Percentiles rank a stretch among this genome's conserved stretches.
Conservation (phyloP, 2,329 filamentous ascomycete genomes). For the Monosporascus sp. region DNA sequence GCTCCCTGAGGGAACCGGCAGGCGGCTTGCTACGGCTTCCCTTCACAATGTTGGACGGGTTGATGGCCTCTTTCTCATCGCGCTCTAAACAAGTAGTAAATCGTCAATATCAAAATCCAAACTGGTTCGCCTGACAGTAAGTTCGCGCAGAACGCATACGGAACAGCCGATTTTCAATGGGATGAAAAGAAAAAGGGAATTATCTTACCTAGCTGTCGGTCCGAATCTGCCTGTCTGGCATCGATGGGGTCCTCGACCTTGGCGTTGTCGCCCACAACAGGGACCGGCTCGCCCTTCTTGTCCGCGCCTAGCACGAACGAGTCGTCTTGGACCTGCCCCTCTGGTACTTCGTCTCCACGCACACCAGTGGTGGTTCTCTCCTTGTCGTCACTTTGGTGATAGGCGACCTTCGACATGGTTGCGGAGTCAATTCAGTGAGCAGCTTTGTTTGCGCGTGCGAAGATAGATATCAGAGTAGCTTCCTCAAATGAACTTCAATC, state of each 20-base stretch:
- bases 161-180: too few species aligned
- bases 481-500: too few species aligned
- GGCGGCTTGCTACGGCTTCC: slow-evolving; percentile 23
- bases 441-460: too few species aligned
- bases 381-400: too few species aligned
- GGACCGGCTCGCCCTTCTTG: slow-evolving; percentile 6
- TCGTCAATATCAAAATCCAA: not conserved
- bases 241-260: slow-evolving; percentile 11
- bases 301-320: slow-evolving; percentile 7
- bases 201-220: slow-evolving; percentile 13
- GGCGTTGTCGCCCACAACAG: slow-evolving; percentile 11
- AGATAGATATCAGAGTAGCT: too few species aligned
- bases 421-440: too few species aligned
- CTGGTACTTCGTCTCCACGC: not conserved
- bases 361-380: too few species aligned
- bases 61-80: slow-evolving; percentile 28
- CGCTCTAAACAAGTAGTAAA: slow-evolving; percentile 9
- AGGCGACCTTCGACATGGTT: too few species aligned
- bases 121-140: too few species aligned
- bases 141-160: too few species aligned
- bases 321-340: slow-evolving; percentile 10
- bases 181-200: too few species aligned
- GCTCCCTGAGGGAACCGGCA: slow-evolving; percentile 19
- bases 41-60: slow-evolving; percentile 24
- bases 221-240: slow-evolving; percentile 4